Conservation (phyloP, 306 rosid species). For the Gillenia trifoliata region DNA sequence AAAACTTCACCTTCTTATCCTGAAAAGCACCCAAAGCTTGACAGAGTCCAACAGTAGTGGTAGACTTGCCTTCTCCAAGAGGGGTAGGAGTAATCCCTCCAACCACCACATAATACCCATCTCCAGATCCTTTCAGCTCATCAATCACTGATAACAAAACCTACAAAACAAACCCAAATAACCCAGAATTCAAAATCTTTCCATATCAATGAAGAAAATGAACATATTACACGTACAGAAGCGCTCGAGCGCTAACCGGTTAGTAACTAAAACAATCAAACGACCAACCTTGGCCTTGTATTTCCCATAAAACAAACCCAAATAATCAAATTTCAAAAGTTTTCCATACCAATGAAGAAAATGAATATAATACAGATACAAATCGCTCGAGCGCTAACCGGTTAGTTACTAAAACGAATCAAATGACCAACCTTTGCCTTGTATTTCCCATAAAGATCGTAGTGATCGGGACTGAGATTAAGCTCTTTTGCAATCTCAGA, state of each 20-base stretch:
- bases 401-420: background rate
- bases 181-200: background rate
- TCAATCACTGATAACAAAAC: slow-evolving; percentile 76
- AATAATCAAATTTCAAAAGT: background rate
- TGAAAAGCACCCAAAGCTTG: slow-evolving; percentile 99
- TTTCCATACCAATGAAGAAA: background rate
- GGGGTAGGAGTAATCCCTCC: slow-evolving; percentile 99
- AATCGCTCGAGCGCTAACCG: background rate
- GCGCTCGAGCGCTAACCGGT: background rate
- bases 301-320: slow-evolving; percentile 43
- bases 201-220: background rate
- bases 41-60: slow-evolving; percentile 97
- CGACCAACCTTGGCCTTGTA: slow-evolving; percentile 68
- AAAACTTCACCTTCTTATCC: slow-evolving; percentile 63
- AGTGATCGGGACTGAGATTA: slow-evolving; percentile 65
- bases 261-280: background rate
- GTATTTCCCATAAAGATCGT: slow-evolving; percentile 90
- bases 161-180: slow-evolving; percentile 29
- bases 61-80: slow-evolving; percentile 98
- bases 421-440: slow-evolving; percentile 66
- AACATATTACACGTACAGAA: background rate
- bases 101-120: slow-evolving; percentile 95
- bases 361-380: background rate
- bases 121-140: slow-evolving; percentile 56
- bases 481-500: slow-evolving; percentile 68